Evolutionary conservation across 78 protist species (phyloP), one percentile per base, ranked within the genome.

Genomic region (Mantamonas sphyraenae): DNA sequence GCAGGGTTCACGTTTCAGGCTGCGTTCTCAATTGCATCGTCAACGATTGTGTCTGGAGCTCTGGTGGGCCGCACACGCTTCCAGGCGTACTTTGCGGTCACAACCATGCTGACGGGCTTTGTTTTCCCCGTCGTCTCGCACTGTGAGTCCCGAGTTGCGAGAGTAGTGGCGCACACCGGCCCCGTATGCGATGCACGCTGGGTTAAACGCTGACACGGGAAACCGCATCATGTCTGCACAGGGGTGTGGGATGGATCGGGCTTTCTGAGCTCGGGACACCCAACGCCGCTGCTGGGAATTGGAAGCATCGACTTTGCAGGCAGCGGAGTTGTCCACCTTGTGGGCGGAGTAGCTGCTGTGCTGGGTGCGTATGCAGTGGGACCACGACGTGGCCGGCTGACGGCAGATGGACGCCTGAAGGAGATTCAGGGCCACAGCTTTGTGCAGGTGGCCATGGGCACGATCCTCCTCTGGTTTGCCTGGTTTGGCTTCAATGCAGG

Each of bases 401-500:
- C 57, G 31, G 58, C 68, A 5, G 71, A 45, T 28, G 86, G 82
- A n/a, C 63, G 76, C 56, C 77, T 68, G 7, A 43, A 39, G 64
- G 60, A 74, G n/a, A n/a, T 75, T 20, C 81, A 85, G 16, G 67
- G 80, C 31, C 86, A 74, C 65, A 24, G 55, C 28, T 39, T 73
- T 0, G 73, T 82, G 12, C 74, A 76, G 1, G 66, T 30, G 35
- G 82, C 89, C 37, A 56, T 85, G 39, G 93, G 93, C 1, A 74
- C 78, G 17, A 77, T 85, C 59, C 77, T 89, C 42, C 80, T 89
- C 30, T 85, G 90, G 90, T 68, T 85, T 42, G 93, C 90, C 16
- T 89, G 76, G 73, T 86, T 77, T 61, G 95, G 86, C 24, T 87
- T 84, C 67, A 90, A 90, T 59, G 66, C 84, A 1, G 93, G 83